Evolutionary conservation across 140 eudicot species (phyloP).

Genomic region (Anethum foeniculum): DNA sequence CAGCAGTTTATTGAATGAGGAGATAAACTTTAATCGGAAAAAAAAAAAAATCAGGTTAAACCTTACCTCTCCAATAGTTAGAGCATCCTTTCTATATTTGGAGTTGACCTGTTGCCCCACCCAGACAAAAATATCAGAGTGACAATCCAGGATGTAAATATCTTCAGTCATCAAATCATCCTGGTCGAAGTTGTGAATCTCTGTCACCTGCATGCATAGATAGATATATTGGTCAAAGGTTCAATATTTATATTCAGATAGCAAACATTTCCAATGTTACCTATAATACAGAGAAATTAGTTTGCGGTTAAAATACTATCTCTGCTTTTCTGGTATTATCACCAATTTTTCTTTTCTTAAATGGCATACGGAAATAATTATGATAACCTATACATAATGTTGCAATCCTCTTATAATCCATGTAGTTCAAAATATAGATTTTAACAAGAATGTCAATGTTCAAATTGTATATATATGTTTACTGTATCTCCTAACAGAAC

Average conservation of each 20-base stretch:
- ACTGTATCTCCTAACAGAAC: neutral
- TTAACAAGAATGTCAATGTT: neutral
- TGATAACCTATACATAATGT: neutral
- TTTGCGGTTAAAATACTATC: neutral
- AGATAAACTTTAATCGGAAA: neutral
- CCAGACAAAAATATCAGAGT: conserved; percentile 56
- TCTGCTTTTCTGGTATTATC: neutral
- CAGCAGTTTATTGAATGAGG: neutral
- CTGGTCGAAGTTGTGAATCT: conserved; percentile 62
- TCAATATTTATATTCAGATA: neutral
- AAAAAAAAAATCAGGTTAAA: neutral
- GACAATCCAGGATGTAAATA: conserved; percentile 49
- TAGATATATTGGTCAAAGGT: conserved; percentile 4
- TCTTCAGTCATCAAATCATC: conserved; percentile 83
- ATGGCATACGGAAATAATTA: neutral
- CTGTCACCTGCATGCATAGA: conserved; percentile 47
- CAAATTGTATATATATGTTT: neutral
- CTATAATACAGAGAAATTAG: neutral
- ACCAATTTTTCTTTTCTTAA: neutral
- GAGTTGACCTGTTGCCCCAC: conserved; percentile 53
- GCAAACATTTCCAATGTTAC: neutral
- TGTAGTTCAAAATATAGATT: neutral
- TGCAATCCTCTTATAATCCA: neutral
- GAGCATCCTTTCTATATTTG: conserved; percentile 47
- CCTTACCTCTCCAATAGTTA: conserved; percentile 73